These are phyloP conservation scores for Sugiyamaella qingdaonensis DNA, from an alignment of 805 yeast species.

Conservation along the genomic window DNA sequence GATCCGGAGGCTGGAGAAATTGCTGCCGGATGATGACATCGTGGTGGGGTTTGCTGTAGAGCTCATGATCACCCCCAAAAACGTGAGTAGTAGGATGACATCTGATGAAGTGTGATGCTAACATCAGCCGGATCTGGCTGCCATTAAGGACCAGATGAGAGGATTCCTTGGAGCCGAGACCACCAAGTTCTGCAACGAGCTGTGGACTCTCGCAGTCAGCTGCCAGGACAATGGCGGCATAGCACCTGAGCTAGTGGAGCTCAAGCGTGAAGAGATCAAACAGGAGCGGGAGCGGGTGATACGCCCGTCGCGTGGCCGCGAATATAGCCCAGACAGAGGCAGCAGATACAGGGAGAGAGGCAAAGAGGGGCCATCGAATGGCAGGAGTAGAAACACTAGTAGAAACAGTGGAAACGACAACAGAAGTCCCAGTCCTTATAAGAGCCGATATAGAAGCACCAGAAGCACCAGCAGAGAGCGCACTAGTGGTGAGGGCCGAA, in stretches of 20 bases:
- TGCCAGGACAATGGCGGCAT: conserved; percentile 45
- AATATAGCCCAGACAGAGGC: neutral
- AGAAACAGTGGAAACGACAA: neutral
- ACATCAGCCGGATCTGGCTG: conserved; percentile 36
- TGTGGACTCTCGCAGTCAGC: conserved; percentile 44
- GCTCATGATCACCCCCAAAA: conserved; percentile 32
- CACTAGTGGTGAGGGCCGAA: neutral
- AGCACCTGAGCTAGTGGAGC: conserved; percentile 35
- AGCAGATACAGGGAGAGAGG: neutral
- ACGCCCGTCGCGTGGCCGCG: neutral
- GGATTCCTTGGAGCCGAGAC: conserved; percentile 45
- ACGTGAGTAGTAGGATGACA: neutral
- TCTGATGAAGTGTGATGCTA: neutral
- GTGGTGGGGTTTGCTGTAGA: conserved; percentile 44
- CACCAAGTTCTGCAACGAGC: conserved; percentile 36
- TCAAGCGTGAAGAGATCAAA: conserved; percentile 22
- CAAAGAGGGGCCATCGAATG: no score
- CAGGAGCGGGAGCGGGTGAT: conserved; percentile 1
- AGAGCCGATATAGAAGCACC: conserved; percentile 32
- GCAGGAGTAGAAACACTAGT: neutral
- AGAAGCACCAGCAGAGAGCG: conserved; percentile 13
- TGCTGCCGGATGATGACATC: conserved; percentile 50
- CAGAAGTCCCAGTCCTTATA: neutral
- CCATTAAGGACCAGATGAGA: conserved; percentile 40
- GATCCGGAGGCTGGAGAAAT: conserved; percentile 30